Percentiles rank a stretch among this genome's conserved stretches.
These are phyloP conservation scores for Magnusiomyces magnusii DNA, from an alignment of 1,139 yeast species.

Conservation along the genomic window DNA sequence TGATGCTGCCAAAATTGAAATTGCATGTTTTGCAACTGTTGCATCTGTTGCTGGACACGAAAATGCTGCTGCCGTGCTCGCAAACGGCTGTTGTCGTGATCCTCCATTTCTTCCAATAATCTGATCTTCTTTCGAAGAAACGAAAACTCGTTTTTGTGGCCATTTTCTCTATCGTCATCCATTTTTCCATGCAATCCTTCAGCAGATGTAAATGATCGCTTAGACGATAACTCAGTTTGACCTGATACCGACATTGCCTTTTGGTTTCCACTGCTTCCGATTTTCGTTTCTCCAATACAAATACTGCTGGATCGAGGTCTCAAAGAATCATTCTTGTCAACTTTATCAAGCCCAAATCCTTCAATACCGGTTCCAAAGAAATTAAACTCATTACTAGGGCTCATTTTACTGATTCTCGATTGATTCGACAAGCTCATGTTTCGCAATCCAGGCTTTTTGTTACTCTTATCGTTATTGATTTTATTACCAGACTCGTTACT, in stretches of 20 bases:
- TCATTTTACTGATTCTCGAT: no score
- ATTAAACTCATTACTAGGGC: background rate
- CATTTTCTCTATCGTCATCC: background rate
- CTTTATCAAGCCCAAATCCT: background rate
- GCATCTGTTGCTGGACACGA: background rate
- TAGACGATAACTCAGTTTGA: background rate
- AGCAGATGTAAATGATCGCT: background rate
- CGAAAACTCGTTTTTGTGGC: conserved; percentile 2
- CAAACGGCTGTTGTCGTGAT: background rate
- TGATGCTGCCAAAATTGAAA: background rate
- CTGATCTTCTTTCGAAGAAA: conserved; percentile 28
- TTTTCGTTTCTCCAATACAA: background rate
- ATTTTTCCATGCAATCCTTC: no score
- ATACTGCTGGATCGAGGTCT: background rate
- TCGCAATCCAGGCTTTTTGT: no score
- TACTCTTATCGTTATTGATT: no score
- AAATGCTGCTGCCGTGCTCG: background rate
- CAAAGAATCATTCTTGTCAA: background rate
- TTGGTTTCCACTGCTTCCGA: background rate
- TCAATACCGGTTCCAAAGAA: background rate
- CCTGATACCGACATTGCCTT: background rate
- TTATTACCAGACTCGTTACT: no score
- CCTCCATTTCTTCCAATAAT: conserved; percentile 25
- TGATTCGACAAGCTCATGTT: no score
- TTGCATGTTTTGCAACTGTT: background rate